These are phyloP conservation scores for Ulvella scutata DNA, from an alignment of 139 green algal species.

Conservation along the genomic window DNA sequence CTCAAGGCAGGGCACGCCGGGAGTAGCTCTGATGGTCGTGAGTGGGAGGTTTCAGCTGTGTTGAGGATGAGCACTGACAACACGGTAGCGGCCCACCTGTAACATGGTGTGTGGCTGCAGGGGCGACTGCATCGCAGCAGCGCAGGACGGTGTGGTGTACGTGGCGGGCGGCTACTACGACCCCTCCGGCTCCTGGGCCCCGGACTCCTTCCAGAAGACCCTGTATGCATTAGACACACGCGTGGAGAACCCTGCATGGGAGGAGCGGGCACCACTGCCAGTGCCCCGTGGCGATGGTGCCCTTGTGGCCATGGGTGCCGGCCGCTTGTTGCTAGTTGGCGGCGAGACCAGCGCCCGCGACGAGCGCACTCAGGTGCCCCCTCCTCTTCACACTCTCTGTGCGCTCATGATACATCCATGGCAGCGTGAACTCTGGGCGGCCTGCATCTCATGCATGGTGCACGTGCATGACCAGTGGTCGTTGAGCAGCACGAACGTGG, in stretches of 20 bases:
- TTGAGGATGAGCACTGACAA: neutral
- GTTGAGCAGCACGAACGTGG: too few species aligned
- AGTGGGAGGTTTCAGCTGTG: neutral
- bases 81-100: too few species aligned
- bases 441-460: too few species aligned
- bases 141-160: conserved; percentile 6
- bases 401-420: too few species aligned
- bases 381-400: neutral
- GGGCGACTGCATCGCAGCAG: conserved; percentile 9
- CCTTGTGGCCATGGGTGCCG: conserved; percentile 14
- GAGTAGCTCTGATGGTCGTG: neutral
- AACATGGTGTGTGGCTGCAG: conserved; percentile 3
- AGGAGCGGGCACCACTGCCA: conserved; percentile 10
- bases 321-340: conserved; percentile 27
- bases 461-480: neutral
- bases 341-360: conserved; percentile 15
- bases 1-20: neutral
- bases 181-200: neutral
- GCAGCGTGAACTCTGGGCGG: conserved; percentile 4
- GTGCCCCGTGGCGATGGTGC: conserved; percentile 22
- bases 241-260: neutral
- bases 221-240: conserved; percentile 7
- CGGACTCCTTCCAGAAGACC: conserved; percentile 6
- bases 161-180: conserved; percentile 6
- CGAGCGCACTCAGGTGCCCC: neutral